Evolutionary conservation across 441 rosid genomes (phyloP).

Genomic region (Rhodomyrtus psidioides): DNA sequence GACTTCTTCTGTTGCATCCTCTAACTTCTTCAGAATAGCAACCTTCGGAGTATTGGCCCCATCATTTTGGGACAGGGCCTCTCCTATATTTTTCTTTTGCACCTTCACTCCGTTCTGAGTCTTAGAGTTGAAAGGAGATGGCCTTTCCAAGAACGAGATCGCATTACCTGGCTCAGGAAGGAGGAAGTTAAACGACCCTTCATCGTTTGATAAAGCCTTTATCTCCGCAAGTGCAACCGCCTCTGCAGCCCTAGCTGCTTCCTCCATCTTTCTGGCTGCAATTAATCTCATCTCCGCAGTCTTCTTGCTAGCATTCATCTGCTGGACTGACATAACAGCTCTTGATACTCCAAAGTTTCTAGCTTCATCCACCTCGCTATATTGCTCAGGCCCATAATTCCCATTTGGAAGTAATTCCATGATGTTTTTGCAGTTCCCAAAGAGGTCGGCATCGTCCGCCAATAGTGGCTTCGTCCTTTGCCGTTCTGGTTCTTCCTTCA

Average conservation of each 20-base stretch:
- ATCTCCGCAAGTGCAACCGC: conserved; percentile 80
- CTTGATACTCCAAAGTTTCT: conserved; percentile 20
- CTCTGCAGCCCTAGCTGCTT: conserved; percentile 92
- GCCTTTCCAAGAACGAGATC: neutral
- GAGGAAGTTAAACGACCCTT: conserved; percentile 27
- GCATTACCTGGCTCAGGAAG: conserved; percentile 53
- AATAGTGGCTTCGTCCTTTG: conserved; percentile 24
- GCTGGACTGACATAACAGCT: conserved; percentile 23
- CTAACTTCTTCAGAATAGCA: conserved; percentile 51
- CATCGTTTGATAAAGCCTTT: conserved; percentile 37
- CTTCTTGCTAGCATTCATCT: conserved; percentile 28
- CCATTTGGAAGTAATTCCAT: conserved; percentile 9
- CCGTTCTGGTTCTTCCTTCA: conserved; percentile 51
- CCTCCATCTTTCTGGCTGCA: conserved; percentile 97
- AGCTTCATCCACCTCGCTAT: conserved; percentile 39
- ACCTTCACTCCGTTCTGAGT: conserved; percentile 12
- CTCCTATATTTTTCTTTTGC: conserved; percentile 16
- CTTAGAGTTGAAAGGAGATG: conserved; percentile 33
- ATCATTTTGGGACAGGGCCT: conserved; percentile 16
- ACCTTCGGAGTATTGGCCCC: conserved; percentile 30
- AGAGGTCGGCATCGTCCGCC: conserved; percentile 7
- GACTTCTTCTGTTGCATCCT: conserved; percentile 74
- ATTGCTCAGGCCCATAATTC: conserved; percentile 27
- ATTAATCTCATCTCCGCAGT: conserved; percentile 76
- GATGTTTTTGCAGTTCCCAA: neutral